Base-by-base conservation (phyloP, 208 protist genomes). In the Zelonia costaricensis region DNA sequence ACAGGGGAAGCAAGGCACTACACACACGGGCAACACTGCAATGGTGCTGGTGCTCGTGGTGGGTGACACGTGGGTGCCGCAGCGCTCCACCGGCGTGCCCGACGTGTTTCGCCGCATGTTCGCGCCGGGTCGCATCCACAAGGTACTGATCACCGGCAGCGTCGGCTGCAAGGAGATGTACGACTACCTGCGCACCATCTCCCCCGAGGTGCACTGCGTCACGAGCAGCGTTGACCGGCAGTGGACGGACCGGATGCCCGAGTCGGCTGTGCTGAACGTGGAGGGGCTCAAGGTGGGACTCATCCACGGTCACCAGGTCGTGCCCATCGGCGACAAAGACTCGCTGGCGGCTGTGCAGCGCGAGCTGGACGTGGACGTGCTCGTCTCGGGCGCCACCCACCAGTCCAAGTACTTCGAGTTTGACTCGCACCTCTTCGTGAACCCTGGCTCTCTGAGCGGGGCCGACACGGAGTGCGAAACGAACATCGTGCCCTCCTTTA, bases 31-130 rank as follows among this genome's bases (percentile, higher is more conserved):
- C 44, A 20, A 48, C 8, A 48, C 18, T n/a, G 23, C 33, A 27
- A 94, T 93, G 84, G 84, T 98, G 64, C 83, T 99, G 12, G 94
- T 99, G 10, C 88, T 99, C 20, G 95, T 99, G 5, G 86, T 99
- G 36, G 99, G 99, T 16, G 99, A 99, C 69, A 62, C 99, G n/a
- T 97, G 99, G 78, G 97, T 99, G 33, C 99, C 99, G 23, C 94
- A 99, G 69, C 80, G 98, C 15, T 79, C 92, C 16, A 72, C 76
- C 15, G 82, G 88, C 27, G 83, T 99, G 6, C 98, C 98, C 1
- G 74, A 92, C 33, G 86, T 93, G 27, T 99, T 99, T 69, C 91
- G 87, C 38, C 93, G 92, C 27, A 84, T 99, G 60, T 91, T 99
- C 55, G 84, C 97, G 9, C 77, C 82, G 3, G 88, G 98, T 39